Conservation (phyloP, 163 green algal species). For the Smithsoniella earleae region DNA sequence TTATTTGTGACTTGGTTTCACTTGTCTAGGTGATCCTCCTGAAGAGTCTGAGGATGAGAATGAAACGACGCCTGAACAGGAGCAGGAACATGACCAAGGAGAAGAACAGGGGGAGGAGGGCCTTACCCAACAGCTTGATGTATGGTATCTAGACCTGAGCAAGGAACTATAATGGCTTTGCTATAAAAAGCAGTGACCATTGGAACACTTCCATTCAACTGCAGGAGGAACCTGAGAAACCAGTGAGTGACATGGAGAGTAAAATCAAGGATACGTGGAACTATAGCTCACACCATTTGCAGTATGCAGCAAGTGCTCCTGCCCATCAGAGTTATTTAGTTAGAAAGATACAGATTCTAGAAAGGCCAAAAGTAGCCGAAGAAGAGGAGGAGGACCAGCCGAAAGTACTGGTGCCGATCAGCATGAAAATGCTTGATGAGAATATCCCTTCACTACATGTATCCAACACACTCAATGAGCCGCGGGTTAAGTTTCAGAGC, state of each 20-base stretch:
- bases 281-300: slow-evolving; percentile 19
- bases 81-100: neutral
- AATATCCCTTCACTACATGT: slow-evolving; percentile 16
- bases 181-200: neutral
- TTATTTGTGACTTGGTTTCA: no score
- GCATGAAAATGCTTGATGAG: slow-evolving; percentile 29
- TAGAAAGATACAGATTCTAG: neutral
- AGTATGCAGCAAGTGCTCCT: slow-evolving; percentile 2
- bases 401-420: neutral
- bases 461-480: slow-evolving; percentile 12
- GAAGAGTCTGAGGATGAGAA: no score
- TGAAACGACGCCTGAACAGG: no score
- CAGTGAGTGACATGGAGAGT: neutral
- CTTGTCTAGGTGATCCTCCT: no score
- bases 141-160: no score
- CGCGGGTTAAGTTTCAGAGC: slow-evolving; percentile 14
- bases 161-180: no score
- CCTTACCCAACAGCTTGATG: no score
- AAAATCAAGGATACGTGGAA: slow-evolving; percentile 6
- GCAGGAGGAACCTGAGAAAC: neutral
- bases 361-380: neutral
- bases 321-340: neutral
- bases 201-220: neutral
- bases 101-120: slow-evolving; percentile 5
- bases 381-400: slow-evolving; percentile 3